Percentiles rank a stretch among this genome's conserved stretches.
These are phyloP conservation scores for Globisporangium barbulae DNA, from an alignment of 352 stramenopile species.

Conservation along the genomic window DNA sequence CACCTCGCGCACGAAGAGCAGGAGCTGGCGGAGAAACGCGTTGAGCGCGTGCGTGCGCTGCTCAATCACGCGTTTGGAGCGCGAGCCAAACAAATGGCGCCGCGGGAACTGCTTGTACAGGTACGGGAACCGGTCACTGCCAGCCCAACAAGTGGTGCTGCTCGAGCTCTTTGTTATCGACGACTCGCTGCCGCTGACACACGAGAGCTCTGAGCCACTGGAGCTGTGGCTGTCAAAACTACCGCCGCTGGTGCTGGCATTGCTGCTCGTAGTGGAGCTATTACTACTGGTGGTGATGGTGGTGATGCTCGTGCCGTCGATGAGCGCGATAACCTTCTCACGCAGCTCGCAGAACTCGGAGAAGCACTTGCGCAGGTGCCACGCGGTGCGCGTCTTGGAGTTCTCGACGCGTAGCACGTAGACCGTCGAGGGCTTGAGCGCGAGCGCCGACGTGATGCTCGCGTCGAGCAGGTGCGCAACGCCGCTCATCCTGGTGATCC, in stretches of 20 bases:
- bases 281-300: neutral
- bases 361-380: slow-evolving; percentile 71
- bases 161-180: slow-evolving; percentile 15
- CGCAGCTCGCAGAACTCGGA: slow-evolving; percentile 73
- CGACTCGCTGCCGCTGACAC: slow-evolving; percentile 10
- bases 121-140: slow-evolving; percentile 47
- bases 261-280: slow-evolving; percentile 9
- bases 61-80: slow-evolving; percentile 67
- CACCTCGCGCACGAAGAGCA: slow-evolving; percentile 52
- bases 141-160: slow-evolving; percentile 9
- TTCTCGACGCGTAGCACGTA: slow-evolving; percentile 71
- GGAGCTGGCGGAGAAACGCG: slow-evolving; percentile 52
- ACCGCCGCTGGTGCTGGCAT: neutral
- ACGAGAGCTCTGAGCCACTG: slow-evolving; percentile 12
- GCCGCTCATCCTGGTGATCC: slow-evolving; percentile 27
- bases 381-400: slow-evolving; percentile 33
- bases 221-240: slow-evolving; percentile 12
- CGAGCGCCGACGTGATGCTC: slow-evolving; percentile 62
- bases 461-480: slow-evolving; percentile 47
- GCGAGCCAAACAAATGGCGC: slow-evolving; percentile 59
- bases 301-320: slow-evolving; percentile 36
- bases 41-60: slow-evolving; percentile 58
- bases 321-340: slow-evolving; percentile 58
- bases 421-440: slow-evolving; percentile 69
- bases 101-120: slow-evolving; percentile 67